A percentile compares a stretch with the other conserved stretches of the same genome.
Conservation (phyloP, 495 filamentous ascomycete species). For the Penicillium crystallinum region DNA sequence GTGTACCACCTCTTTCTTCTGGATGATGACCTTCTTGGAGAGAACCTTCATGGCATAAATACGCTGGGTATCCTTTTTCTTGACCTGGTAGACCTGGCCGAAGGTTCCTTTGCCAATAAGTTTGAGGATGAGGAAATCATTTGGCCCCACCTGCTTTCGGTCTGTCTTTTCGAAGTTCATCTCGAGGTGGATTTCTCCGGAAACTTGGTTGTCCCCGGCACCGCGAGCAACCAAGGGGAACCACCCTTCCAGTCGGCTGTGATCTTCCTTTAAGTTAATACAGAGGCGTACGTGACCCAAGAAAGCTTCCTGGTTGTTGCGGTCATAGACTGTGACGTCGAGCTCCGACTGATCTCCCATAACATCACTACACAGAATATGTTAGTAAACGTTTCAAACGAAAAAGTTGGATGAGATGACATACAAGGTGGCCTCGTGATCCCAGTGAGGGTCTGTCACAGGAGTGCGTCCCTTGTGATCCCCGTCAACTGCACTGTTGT, state of each 20-base stretch:
- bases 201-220: slow-evolving; percentile 63
- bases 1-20: slow-evolving; percentile 98
- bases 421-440: slow-evolving; percentile 93
- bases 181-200: slow-evolving; percentile 86
- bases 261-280: slow-evolving; percentile 61
- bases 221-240: slow-evolving; percentile 67
- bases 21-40: slow-evolving; percentile 98
- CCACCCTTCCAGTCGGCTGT: slow-evolving; percentile 73
- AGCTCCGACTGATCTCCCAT: slow-evolving; percentile 87
- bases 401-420: slow-evolving; percentile 28
- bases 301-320: slow-evolving; percentile 79
- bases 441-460: slow-evolving; percentile 88
- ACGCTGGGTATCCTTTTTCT: slow-evolving; percentile 90
- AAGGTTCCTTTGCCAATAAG: slow-evolving; percentile 98
- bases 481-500: slow-evolving; percentile 72
- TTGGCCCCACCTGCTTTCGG: slow-evolving; percentile 90
- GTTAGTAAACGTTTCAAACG: slow-evolving; percentile 12
- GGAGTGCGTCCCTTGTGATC: slow-evolving; percentile 61
- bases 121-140: slow-evolving; percentile 91
- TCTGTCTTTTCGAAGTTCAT: slow-evolving; percentile 85
- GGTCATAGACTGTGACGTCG: slow-evolving; percentile 91
- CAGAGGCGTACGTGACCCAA: slow-evolving; percentile 82
- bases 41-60: slow-evolving; percentile 99
- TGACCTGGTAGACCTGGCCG: slow-evolving; percentile 99
- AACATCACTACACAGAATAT: slow-evolving; percentile 65